Evolutionary conservation across 495 filamentous ascomycete genomes (phyloP).

Genomic region (Penicillium bovifimosum): DNA sequence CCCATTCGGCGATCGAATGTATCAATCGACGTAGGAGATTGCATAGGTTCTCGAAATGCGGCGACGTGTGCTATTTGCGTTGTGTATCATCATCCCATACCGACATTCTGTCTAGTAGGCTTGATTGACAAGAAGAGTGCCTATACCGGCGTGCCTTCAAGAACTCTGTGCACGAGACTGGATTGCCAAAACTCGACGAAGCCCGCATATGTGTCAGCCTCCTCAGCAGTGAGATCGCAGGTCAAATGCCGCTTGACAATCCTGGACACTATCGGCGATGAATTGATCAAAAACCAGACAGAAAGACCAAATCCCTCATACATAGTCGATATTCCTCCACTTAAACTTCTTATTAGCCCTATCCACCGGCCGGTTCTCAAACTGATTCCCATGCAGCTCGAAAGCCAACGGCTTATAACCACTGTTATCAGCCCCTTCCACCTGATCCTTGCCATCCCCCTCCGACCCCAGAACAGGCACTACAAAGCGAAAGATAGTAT

Average conservation of each 20-base stretch:
- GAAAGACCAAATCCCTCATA: slow-evolving; percentile 38
- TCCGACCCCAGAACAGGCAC: slow-evolving; percentile 46
- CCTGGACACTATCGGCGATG: background rate
- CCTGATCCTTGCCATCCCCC: slow-evolving; percentile 9
- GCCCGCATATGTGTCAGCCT: too few species aligned
- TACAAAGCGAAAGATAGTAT: slow-evolving; percentile 75
- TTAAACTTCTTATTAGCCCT: slow-evolving; percentile 90
- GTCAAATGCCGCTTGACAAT: background rate
- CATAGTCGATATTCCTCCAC: slow-evolving; percentile 58
- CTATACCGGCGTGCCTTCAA: background rate
- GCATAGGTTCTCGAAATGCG: too few species aligned
- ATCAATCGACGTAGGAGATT: too few species aligned
- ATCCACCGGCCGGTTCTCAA: slow-evolving; percentile 76
- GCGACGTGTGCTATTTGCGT: too few species aligned
- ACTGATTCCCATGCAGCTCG: slow-evolving; percentile 83
- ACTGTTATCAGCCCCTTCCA: background rate
- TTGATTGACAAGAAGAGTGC: too few species aligned
- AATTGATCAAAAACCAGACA: background rate
- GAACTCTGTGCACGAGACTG: background rate
- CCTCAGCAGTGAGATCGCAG: background rate
- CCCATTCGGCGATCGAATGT: too few species aligned
- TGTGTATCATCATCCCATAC: too few species aligned
- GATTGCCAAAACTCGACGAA: background rate
- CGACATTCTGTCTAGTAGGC: too few species aligned
- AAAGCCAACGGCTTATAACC: slow-evolving; percentile 55